Percentiles rank a stretch among this genome's conserved stretches.
phyloP scores from a whole-genome alignment of 805 yeast species.

The Phaffomyces antillensis region DNA sequence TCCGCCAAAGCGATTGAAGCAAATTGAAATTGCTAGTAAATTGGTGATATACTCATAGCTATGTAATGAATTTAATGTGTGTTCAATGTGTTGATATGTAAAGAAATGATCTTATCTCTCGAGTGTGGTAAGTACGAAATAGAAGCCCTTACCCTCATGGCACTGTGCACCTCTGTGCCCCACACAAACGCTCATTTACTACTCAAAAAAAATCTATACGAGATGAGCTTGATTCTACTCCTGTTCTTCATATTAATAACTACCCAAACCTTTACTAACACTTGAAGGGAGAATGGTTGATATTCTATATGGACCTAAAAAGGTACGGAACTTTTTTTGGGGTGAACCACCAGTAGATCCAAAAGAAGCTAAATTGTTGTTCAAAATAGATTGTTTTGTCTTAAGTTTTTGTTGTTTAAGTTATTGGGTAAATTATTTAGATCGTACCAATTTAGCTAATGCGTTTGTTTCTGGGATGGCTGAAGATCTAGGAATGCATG shows the following conservation, averaged over 20 bases:
- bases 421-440: constrained; percentile 44
- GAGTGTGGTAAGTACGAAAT: too few species aligned
- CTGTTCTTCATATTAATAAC: too few species aligned
- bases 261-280: too few species aligned
- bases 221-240: background rate
- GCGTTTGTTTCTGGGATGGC: constrained; percentile 68
- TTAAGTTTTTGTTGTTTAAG: constrained; percentile 16
- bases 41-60: background rate
- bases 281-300: constrained; percentile 2
- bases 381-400: constrained; percentile 23
- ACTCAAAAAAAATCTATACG: background rate
- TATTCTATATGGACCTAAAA: constrained; percentile 5
- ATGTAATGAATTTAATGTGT: background rate
- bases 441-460: constrained; percentile 45
- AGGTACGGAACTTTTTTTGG: constrained; percentile 18
- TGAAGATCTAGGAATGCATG: constrained; percentile 41
- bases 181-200: too few species aligned
- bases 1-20: constrained; percentile 3
- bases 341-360: constrained; percentile 20
- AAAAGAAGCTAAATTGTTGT: constrained; percentile 14
- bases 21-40: background rate
- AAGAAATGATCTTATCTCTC: too few species aligned
- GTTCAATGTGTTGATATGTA: background rate
- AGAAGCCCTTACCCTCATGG: too few species aligned
- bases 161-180: too few species aligned